Evolutionary conservation across 1,284 basidiomycete species (phyloP), one percentile per base, ranked within the genome.

Genomic region (Phylloporus sp.): DNA sequence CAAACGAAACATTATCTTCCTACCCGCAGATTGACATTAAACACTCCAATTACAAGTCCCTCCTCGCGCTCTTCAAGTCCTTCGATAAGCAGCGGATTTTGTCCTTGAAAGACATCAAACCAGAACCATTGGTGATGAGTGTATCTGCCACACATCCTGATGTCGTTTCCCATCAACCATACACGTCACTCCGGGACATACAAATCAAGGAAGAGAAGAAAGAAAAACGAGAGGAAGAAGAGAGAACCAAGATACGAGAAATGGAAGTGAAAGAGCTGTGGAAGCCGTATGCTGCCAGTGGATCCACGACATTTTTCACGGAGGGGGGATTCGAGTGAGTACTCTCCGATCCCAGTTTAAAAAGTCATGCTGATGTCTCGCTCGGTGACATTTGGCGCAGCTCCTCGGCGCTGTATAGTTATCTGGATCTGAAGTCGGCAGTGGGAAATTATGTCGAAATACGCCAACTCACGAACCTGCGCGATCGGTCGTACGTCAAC

Each of bases 1-100:
- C 42, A 76, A 77, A 62, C 42, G 62, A 62, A 31, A 34, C 22
- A 4, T 20, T 57, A 46, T 50, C 81, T 69, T 80, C 76, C 68
- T 80, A 74, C 56, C 83, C 78, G 51, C 80, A 73, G 52, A 80
- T 79, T 56, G 81, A 82, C 69, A 88, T 89, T 76, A 95, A 90
- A 72, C 84, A 85, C 60, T 95, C 86, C 4, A 83, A 84, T 12
- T 85, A 90, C 80, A 96, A 95, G 76, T 93, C 93, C 47, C 82
- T 96, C 24, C 85, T 88, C 4, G 82, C 87, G 2, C 94, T 96
- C 78, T 82, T 96, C 71, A 95, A 93, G 72, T 72, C 84, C 26
- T 80, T 83, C 7, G 89, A 91, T 64, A 95, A 95, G 73, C 85
- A 88, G 8, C 85, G 85, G 0, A 73, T 96, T 22, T 68, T 96